A percentile compares a stretch with the other conserved stretches of the same genome.
Conservation (phyloP, 257 asterid genomes). For the Solanum etuberosum region DNA sequence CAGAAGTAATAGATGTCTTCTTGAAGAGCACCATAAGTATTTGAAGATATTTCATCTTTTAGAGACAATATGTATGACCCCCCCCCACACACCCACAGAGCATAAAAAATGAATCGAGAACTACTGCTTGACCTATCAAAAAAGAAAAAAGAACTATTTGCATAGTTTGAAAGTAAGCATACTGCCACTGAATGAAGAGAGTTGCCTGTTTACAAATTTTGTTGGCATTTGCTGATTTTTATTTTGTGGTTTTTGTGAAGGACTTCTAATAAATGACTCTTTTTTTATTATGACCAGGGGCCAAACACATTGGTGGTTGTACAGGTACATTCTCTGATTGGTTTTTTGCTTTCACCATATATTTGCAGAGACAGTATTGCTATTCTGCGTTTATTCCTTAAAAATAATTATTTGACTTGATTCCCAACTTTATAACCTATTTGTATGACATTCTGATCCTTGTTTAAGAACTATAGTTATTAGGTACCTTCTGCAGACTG, state of each 20-base stretch:
- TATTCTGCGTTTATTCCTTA: neutral
- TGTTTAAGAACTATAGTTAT: neutral
- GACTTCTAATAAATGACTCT: neutral
- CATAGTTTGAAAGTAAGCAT: neutral
- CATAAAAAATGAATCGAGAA: neutral
- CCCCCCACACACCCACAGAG: neutral
- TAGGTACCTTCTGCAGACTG: neutral
- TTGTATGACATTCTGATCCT: neutral
- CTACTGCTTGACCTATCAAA: neutral
- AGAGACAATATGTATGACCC: no score
- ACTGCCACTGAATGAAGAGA: neutral
- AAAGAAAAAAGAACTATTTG: neutral
- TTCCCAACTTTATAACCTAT: neutral
- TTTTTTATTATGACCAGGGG: slow-evolving; percentile 36
- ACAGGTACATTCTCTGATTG: slow-evolving; percentile 38
- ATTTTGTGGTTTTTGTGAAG: neutral
- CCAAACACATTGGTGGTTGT: slow-evolving; percentile 89
- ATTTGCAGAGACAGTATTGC: neutral
- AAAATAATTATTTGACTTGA: neutral
- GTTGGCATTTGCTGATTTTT: neutral
- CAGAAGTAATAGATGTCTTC: neutral
- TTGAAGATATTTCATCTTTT: neutral
- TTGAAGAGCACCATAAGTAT: neutral
- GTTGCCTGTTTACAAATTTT: neutral
- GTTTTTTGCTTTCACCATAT: neutral